phyloP scores from a whole-genome alignment of 2,329 filamentous ascomycete genomes.

The Thermomyces lanuginosus region DNA sequence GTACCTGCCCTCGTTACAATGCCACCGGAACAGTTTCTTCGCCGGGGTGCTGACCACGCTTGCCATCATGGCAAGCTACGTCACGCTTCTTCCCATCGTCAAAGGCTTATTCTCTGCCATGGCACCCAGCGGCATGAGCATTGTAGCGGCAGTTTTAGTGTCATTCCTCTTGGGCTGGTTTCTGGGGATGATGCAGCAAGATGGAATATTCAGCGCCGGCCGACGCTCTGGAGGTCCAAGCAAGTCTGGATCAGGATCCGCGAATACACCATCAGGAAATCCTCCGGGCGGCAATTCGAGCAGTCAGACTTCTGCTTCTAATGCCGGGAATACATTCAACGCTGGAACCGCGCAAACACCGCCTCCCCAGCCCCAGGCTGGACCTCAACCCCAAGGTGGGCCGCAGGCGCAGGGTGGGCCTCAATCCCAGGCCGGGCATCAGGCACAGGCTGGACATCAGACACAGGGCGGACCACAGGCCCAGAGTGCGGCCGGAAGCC shows the following conservation, averaged over 20 bases:
- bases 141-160: conserved; percentile 53
- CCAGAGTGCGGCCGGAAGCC: too few species aligned
- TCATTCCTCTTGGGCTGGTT: conserved; percentile 69
- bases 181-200: conserved; percentile 47
- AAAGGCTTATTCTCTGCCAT: conserved; percentile 51
- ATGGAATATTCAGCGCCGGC: conserved; percentile 26
- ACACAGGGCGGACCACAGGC: conserved; percentile 1
- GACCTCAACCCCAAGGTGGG: conserved; percentile 2
- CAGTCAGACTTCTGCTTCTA: conserved; percentile 3
- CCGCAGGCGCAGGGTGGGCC: conserved; percentile 3
- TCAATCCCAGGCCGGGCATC: conserved; percentile 1
- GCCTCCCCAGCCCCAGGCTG: conserved; percentile 4
- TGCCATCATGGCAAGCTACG: conserved; percentile 54
- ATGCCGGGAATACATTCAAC: conserved; percentile 20
- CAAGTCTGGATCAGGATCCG: too few species aligned
- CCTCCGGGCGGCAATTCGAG: neutral
- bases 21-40: conserved; percentile 77
- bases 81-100: conserved; percentile 55
- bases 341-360: conserved; percentile 11
- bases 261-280: too few species aligned
- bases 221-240: conserved; percentile 2
- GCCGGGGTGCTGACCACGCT: conserved; percentile 70
- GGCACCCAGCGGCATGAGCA: conserved; percentile 55
- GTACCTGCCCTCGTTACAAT: conserved; percentile 78
- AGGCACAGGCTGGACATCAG: conserved; percentile 4